Base-by-base conservation (phyloP, 768 basidiomycete species). In the Termitomyces sp. region DNA sequence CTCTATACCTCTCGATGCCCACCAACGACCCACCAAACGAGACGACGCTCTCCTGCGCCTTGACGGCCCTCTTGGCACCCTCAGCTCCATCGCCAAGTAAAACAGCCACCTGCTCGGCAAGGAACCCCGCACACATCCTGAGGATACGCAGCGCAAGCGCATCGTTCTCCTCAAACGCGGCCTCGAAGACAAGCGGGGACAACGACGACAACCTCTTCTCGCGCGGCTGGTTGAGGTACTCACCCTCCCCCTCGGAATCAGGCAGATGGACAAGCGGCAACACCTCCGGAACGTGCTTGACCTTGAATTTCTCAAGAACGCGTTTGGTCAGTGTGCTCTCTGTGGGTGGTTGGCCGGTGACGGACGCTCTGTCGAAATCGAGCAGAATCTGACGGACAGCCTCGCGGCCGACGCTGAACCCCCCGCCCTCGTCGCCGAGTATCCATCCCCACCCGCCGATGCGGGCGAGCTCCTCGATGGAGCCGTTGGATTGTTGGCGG, bases 401-500 rank as follows among this genome's bases (percentile, higher is more conserved):
- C 64, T 89, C 88, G 35, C 88, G 76, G 6, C 91, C 91, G 54
- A 92, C 85, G 63, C 87, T 80, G 62, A 81, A 93, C 11, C 91
- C 91, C 20, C 89, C 84, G 11, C 91, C 91, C 65, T 92, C 90
- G 64, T 92, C 90, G 7, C 90, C 89, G 11, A 91, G 73, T 18
- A 91, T 83, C 88, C 89, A 91, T 0, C 90, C 89, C 87, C 86
- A 91, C 1, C 90, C 89, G 3, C 90, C 89, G 29, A 82, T 77
- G 7, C 90, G 78, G 1, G 83, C 88, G 39, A 89, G 76, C 61
- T 89, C 84, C 45, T 79, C 65, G 20, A 88, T 72, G 7, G 70
- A 71, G 11, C 65, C 70, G 5, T 67, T 68, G 0, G 41, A 1
- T 2, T 60, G 69, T 41, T 78, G 74, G 48, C 70, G 71, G 69